phyloP scores from a whole-genome alignment of 345 rosid species.

The Citrus sp. region DNA sequence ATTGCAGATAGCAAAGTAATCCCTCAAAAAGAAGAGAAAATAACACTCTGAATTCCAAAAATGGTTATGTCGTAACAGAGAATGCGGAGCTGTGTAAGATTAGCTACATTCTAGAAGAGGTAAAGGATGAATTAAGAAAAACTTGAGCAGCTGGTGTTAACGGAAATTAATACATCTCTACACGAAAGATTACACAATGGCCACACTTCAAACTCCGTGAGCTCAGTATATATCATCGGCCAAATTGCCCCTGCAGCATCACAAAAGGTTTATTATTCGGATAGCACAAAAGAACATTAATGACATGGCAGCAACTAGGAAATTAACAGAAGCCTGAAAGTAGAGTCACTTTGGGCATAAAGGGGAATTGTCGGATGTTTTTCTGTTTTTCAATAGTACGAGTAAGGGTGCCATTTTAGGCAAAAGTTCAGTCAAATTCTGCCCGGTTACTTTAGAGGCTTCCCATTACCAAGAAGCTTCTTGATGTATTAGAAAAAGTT shows the following conservation, averaged over 20 bases:
- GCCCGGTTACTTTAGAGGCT: background rate
- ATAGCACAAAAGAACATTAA: background rate
- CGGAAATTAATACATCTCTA: conserved; percentile 12
- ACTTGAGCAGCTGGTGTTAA: background rate
- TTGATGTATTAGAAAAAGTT: background rate
- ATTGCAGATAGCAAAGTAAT: background rate
- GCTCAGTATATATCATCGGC: background rate
- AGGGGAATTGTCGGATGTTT: background rate
- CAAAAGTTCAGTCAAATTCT: background rate
- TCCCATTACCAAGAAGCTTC: background rate
- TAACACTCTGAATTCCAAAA: background rate
- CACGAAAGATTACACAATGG: background rate
- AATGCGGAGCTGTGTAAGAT: too few species aligned
- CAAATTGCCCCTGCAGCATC: conserved; percentile 14
- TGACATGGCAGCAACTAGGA: background rate
- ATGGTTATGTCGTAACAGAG: background rate
- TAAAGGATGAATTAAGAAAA: background rate
- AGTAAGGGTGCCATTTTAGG: background rate
- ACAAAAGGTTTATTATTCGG: background rate
- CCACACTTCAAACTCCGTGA: background rate
- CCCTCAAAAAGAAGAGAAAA: background rate
- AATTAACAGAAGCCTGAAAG: background rate
- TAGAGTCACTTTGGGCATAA: background rate
- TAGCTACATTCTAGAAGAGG: conserved; percentile 4
- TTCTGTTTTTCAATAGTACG: background rate